A percentile compares a stretch with the other conserved stretches of the same genome.
Evolutionary conservation across 1,284 basidiomycete species (phyloP).

Genomic region (Microbotryum saponariae): DNA sequence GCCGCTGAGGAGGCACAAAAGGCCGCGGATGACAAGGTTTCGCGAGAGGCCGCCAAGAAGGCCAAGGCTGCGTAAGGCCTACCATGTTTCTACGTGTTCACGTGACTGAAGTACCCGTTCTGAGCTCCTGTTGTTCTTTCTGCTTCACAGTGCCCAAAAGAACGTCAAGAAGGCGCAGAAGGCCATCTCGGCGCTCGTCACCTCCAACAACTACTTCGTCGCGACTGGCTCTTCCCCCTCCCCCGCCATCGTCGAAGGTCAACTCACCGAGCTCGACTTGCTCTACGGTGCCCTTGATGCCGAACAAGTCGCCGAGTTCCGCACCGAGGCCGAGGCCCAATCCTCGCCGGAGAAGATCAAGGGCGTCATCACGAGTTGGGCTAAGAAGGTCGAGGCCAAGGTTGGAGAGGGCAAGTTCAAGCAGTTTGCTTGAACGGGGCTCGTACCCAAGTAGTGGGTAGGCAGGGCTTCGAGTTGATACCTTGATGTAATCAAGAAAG

Average conservation of each 20-base stretch:
- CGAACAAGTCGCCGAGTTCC: conserved; percentile 48
- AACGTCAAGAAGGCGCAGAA: conserved; percentile 51
- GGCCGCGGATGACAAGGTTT: conserved; percentile 63
- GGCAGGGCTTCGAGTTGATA: no score
- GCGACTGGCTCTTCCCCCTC: conserved; percentile 45
- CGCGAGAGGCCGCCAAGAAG: conserved; percentile 81
- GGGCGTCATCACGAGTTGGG: conserved; percentile 42
- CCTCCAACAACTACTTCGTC: conserved; percentile 53
- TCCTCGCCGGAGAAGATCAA: conserved; percentile 38
- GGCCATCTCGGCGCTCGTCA: conserved; percentile 46
- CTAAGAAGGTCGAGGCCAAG: conserved; percentile 39
- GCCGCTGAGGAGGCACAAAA: conserved; percentile 70
- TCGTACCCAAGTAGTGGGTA: not conserved
- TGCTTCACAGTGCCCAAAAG: conserved; percentile 33
- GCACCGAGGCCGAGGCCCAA: conserved; percentile 46
- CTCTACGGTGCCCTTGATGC: conserved; percentile 49
- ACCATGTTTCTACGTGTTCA: conserved; percentile 38
- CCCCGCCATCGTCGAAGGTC: conserved; percentile 48
- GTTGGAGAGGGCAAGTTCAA: conserved; percentile 45
- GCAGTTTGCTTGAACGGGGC: conserved; percentile 45
- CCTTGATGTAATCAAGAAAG: no score
- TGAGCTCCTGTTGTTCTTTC: not conserved
- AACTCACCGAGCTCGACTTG: conserved; percentile 50
- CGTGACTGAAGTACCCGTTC: not conserved
- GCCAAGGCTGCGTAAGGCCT: conserved; percentile 54